A percentile compares a stretch with the other conserved stretches of the same genome.
Conservation (phyloP, 768 basidiomycete species). For the Suillus subaureus region DNA sequence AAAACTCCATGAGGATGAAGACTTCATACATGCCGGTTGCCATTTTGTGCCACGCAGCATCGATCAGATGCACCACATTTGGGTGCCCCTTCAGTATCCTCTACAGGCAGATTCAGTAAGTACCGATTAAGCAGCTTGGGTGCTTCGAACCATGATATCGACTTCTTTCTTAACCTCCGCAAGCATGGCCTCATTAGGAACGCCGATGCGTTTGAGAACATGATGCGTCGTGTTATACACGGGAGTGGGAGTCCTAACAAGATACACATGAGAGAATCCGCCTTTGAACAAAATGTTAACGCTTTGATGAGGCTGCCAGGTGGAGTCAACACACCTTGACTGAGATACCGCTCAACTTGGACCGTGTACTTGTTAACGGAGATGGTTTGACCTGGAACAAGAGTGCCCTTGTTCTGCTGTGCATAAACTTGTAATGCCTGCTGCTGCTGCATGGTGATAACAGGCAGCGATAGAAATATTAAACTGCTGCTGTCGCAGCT, state of each 20-base stretch:
- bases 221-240: slow-evolving; percentile 93
- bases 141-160: slow-evolving; percentile 86
- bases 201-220: slow-evolving; percentile 96
- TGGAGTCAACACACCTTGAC: slow-evolving; percentile 67
- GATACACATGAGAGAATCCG: slow-evolving; percentile 98
- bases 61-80: slow-evolving; percentile 94
- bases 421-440: slow-evolving; percentile 50
- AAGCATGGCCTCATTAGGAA: slow-evolving; percentile 86
- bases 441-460: slow-evolving; percentile 38
- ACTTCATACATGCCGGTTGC: slow-evolving; percentile 89
- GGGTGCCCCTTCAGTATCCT: slow-evolving; percentile 90
- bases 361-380: slow-evolving; percentile 88
- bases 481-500: slow-evolving; percentile 1
- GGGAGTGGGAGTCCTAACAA: slow-evolving; percentile 83
- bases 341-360: slow-evolving; percentile 91
- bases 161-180: slow-evolving; percentile 97
- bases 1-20: slow-evolving; percentile 99
- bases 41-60: slow-evolving; percentile 88
- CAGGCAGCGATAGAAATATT: slow-evolving; percentile 6
- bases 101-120: slow-evolving; percentile 47
- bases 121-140: slow-evolving; percentile 16
- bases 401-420: slow-evolving; percentile 60
- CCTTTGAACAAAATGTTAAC: slow-evolving; percentile 48
- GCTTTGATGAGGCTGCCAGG: slow-evolving; percentile 14
- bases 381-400: slow-evolving; percentile 83